Base-by-base conservation (phyloP, 306 rosid genomes). In the Citrullus mucosospermus region DNA sequence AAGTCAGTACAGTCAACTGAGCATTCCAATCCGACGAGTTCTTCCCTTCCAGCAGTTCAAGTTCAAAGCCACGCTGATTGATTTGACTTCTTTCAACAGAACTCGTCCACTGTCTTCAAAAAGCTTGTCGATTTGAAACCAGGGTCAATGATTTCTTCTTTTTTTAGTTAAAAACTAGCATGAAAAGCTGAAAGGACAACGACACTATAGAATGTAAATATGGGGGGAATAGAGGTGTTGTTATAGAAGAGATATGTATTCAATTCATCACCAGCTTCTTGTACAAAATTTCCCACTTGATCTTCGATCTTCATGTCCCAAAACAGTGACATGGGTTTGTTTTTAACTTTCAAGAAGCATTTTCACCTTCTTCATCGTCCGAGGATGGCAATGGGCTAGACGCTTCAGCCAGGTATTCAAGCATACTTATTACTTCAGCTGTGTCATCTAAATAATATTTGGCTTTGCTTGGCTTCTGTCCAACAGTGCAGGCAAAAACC, bases 381-480 rank as follows among this genome's bases (percentile, higher is more conserved):
- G 22, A 65, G 56, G 85, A 79, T 56, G 85, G 75, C 28, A 57
- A 66, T 46, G 81, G 50, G 39, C 79, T 72, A 68, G 82, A 90
- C 75, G 84, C 92, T 57, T 85, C 90, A 3, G 93, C 90, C 83
- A 90, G 84, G 59, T 86, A 87, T 76, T 83, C 86, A 44, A 92
- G 89, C 94, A 90, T 86, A 91, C 77, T 83, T 81, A 78, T 83
- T 78, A 92, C 95, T 70, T 90, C 95, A 78, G 36, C 18, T 3
- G 90, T 88, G 71, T 88, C 93, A 43, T 92, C 95, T 80, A 92
- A 72, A 75, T 87, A 90, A 85, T 89, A 88, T 83, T 85, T 87
- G 6, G 97, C 97, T 82, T 88, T 92, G 85, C 97, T 92, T 36
- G 97, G 97, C 84, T 92, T 90, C 78, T 92, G 95, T 46, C 89